Conservation (phyloP, 2,329 filamentous ascomycete genomes). For the Aspergillus sp. region DNA sequence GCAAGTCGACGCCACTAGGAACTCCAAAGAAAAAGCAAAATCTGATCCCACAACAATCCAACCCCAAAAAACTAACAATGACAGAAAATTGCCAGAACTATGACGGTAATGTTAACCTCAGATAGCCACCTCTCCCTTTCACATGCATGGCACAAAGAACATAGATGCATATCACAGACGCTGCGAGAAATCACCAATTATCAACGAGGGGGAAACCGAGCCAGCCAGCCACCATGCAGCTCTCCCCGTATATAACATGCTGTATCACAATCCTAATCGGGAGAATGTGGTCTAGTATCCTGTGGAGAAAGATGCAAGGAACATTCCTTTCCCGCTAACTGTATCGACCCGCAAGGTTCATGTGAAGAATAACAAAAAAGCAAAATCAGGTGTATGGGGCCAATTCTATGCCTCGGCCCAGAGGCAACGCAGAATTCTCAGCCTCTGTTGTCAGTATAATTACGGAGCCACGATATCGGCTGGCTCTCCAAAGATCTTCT, state of each 20-base stretch:
- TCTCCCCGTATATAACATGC: not conserved
- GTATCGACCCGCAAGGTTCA: not conserved
- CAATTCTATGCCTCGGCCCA: not conserved
- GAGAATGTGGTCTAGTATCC: not conserved
- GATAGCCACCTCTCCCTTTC: conserved; percentile 15
- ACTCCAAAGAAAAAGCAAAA: conserved; percentile 9
- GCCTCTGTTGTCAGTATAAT: not conserved
- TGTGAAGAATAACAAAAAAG: not conserved
- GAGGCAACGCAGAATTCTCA: not conserved
- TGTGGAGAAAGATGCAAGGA: not conserved
- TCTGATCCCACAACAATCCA: not conserved
- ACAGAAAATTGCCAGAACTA: conserved; percentile 5
- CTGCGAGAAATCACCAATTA: not conserved
- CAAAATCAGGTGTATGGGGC: not conserved
- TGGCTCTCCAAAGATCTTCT: conserved; percentile 45
- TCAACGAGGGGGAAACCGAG: conserved; percentile 1
- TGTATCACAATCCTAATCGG: not conserved
- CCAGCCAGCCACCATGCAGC: conserved; percentile 2
- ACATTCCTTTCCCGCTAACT: not conserved
- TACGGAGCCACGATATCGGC: conserved; percentile 7
- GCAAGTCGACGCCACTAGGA: conserved; percentile 15
- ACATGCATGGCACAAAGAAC: conserved; percentile 15
- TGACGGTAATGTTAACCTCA: conserved; percentile 8
- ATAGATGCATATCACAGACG: conserved; percentile 10
- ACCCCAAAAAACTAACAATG: not conserved